These are phyloP conservation scores for Flaveria trinervia DNA, from an alignment of 129 eudicot genomes.

Conservation along the genomic window DNA sequence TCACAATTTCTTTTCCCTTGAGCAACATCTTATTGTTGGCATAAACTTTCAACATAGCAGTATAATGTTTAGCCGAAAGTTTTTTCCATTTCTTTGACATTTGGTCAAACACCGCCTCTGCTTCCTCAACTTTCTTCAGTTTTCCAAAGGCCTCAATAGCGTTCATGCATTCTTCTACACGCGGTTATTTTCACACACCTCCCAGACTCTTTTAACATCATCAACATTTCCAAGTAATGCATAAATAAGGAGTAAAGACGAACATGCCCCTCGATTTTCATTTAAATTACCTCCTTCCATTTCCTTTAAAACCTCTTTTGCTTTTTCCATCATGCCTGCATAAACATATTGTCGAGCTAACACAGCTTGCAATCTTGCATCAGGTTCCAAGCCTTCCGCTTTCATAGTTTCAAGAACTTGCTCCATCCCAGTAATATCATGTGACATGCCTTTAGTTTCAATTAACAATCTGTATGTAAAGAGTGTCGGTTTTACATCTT, in stretches of 20 bases:
- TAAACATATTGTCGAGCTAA: slow-evolving; percentile 58
- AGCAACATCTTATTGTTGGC: slow-evolving; percentile 63
- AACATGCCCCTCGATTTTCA: slow-evolving; percentile 47
- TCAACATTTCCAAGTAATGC: slow-evolving; percentile 60
- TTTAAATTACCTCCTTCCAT: slow-evolving; percentile 55
- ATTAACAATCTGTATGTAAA: slow-evolving; percentile 66
- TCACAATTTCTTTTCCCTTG: slow-evolving; percentile 77
- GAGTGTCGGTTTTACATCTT: slow-evolving; percentile 59
- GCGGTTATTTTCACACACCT: slow-evolving; percentile 45
- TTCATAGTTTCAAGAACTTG: slow-evolving; percentile 80
- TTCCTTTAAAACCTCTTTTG: slow-evolving; percentile 61
- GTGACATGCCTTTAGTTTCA: slow-evolving; percentile 69
- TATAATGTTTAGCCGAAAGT: slow-evolving; percentile 48
- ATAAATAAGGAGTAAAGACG: slow-evolving; percentile 54
- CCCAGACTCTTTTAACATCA: slow-evolving; percentile 76
- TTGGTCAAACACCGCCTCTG: slow-evolving; percentile 66
- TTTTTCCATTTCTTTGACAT: slow-evolving; percentile 40
- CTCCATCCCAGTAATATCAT: slow-evolving; percentile 81
- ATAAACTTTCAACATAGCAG: slow-evolving; percentile 55
- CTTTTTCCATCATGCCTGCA: slow-evolving; percentile 65
- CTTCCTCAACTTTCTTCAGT: slow-evolving; percentile 61
- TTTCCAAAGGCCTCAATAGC: slow-evolving; percentile 83
- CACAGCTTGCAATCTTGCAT: slow-evolving; percentile 20
- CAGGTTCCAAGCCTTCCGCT: slow-evolving; percentile 63
- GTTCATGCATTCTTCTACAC: slow-evolving; percentile 42